phyloP scores from a whole-genome alignment of 768 basidiomycete species.

The Lactarius psammicola region DNA sequence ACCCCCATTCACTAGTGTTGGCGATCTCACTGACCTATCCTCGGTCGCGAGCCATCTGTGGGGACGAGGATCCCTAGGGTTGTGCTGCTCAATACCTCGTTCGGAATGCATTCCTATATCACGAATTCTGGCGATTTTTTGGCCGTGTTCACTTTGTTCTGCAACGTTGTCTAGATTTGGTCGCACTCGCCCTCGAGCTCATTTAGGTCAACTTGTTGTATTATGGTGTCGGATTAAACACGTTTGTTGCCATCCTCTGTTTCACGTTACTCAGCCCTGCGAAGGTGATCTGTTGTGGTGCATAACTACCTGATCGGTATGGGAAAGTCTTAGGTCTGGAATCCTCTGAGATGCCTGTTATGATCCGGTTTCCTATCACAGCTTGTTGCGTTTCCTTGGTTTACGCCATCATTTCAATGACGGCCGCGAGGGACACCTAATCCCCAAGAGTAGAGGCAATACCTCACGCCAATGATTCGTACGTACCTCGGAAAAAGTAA shows the following conservation, averaged over 20 bases:
- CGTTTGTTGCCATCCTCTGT: neutral
- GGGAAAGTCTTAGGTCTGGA: neutral
- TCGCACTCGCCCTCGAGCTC: neutral
- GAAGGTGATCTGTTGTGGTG: neutral
- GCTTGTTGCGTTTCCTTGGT: neutral
- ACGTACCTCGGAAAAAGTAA: neutral
- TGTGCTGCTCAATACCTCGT: neutral
- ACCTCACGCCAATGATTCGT: neutral
- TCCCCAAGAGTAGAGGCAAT: neutral
- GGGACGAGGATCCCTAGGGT: neutral
- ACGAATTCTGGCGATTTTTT: neutral
- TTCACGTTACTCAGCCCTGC: neutral
- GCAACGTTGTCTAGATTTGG: neutral
- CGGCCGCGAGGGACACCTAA: neutral
- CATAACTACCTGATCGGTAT: neutral
- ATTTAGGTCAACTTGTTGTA: neutral
- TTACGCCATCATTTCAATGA: neutral
- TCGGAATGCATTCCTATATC: neutral
- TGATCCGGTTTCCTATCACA: neutral
- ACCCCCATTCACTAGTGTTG: neutral
- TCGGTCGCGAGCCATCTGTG: neutral
- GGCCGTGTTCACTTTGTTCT: neutral
- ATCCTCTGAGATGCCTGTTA: neutral
- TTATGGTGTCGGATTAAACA: neutral
- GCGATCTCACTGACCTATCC: neutral